A percentile compares a stretch with the other conserved stretches of the same genome.
Evolutionary conservation across 2,329 filamentous ascomycete genomes (phyloP).

Genomic region (Fusarium sarcochroum): DNA sequence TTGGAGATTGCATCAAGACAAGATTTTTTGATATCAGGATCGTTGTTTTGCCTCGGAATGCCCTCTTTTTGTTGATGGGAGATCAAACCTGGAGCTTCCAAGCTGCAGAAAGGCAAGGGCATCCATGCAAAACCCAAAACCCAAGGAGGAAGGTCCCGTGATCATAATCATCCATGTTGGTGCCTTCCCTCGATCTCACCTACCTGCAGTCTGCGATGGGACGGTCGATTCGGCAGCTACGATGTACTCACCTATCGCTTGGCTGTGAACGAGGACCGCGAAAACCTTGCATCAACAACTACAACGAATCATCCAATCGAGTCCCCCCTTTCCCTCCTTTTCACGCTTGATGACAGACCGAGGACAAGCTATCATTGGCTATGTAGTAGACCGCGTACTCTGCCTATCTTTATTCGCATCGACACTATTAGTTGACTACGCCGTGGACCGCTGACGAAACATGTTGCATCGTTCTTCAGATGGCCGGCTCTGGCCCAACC

Average conservation of each 20-base stretch:
- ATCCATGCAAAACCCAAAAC: constrained; percentile 18
- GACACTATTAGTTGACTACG: constrained; percentile 29
- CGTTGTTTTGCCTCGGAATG: constrained; percentile 27
- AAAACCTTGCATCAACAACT: constrained; percentile 31
- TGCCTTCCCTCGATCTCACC: constrained; percentile 24
- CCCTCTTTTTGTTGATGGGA: constrained; percentile 3
- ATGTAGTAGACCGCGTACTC: neutral
- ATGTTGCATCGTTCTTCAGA: constrained; percentile 37
- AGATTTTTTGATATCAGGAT: constrained; percentile 11
- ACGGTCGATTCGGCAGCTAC: constrained; percentile 10
- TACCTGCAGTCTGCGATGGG: constrained; percentile 21
- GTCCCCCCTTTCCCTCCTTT: constrained; percentile 9
- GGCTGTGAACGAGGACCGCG: constrained; percentile 3
- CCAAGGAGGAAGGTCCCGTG: constrained; percentile 27
- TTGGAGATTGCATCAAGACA: constrained; percentile 9
- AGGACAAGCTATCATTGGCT: constrained; percentile 26
- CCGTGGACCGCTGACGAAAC: constrained; percentile 45
- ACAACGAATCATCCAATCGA: constrained; percentile 24
- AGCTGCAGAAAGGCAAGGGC: constrained; percentile 13
- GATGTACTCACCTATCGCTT: constrained; percentile 19
- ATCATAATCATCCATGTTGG: neutral
- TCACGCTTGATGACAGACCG: constrained; percentile 12
- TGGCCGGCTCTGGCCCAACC: constrained; percentile 41
- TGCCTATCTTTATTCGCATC: constrained; percentile 19
- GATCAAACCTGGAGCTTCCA: constrained; percentile 4